These are phyloP conservation scores for Russula virescens DNA, from an alignment of 768 basidiomycete genomes.

Conservation along the genomic window DNA sequence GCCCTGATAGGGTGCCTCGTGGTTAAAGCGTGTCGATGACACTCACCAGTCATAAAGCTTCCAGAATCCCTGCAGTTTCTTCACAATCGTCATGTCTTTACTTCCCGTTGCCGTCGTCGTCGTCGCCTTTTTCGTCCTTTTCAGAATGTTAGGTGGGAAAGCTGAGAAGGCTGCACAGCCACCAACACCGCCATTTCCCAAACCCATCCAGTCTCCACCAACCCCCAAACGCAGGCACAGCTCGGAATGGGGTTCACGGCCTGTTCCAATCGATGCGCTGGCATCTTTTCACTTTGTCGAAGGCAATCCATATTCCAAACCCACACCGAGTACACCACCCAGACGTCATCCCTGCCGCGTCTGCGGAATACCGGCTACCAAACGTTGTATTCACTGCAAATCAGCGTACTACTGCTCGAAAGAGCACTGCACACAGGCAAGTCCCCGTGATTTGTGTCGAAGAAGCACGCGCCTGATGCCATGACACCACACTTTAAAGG, in stretches of 20 bases:
- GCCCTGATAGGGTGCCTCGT: conserved; percentile 21
- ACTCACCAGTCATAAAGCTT: conserved; percentile 10
- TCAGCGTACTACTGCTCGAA: conserved; percentile 19
- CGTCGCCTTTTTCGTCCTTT: conserved; percentile 12
- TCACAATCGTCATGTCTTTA: conserved; percentile 16
- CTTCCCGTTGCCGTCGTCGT: conserved; percentile 18
- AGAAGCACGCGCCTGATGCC: not conserved
- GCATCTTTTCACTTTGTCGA: conserved; percentile 4
- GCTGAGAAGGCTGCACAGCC: not conserved
- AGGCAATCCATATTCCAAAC: conserved; percentile 6
- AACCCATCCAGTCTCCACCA: not conserved
- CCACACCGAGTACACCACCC: conserved; percentile 1
- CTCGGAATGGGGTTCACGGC: not conserved
- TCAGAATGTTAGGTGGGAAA: conserved; percentile 12
- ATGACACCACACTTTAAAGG: conserved; percentile 1
- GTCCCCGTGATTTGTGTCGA: not conserved
- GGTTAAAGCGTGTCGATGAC: conserved; percentile 6
- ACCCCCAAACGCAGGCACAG: not conserved
- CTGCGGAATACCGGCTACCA: conserved; percentile 16
- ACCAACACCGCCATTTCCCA: not conserved
- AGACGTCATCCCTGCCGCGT: conserved; percentile 18
- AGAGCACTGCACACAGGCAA: conserved; percentile 12
- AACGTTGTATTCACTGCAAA: conserved; percentile 17
- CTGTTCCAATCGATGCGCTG: not conserved
- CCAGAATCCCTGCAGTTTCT: not conserved